Evolutionary conservation across 192 early-diverging fungal genomes (phyloP).

Genomic region (Backusella westeae): DNA sequence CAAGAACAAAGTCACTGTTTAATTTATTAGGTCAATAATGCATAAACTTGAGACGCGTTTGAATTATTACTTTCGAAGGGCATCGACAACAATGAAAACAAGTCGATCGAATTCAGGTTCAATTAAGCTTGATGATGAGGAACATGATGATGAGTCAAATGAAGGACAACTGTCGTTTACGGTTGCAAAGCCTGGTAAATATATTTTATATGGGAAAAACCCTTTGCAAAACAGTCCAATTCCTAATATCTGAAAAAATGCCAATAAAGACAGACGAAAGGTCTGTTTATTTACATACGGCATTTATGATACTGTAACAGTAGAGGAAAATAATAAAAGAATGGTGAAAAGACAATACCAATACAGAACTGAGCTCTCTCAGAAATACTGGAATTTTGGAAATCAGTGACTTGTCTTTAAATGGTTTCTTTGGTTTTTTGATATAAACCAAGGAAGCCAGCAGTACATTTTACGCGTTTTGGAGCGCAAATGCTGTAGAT

Average conservation of each 20-base stretch:
- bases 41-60: not conserved
- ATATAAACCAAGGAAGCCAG: not conserved
- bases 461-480: not conserved
- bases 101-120: slow-evolving; percentile 51
- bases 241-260: slow-evolving; percentile 56
- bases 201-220: slow-evolving; percentile 78
- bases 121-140: not conserved
- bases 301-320: not conserved
- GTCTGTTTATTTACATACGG: not conserved
- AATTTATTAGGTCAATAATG: not conserved
- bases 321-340: not conserved
- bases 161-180: slow-evolving; percentile 31
- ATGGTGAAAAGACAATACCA: not conserved
- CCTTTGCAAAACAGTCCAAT: slow-evolving; percentile 66
- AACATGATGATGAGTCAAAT: not conserved
- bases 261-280: slow-evolving; percentile 10
- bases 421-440: not conserved
- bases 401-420: not conserved
- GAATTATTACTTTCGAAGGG: slow-evolving; percentile 55
- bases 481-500: not conserved
- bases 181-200: slow-evolving; percentile 60
- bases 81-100: slow-evolving; percentile 74
- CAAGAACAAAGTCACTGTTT: slow-evolving; percentile 67
- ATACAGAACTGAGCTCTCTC: not conserved
- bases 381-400: not conserved